Evolutionary conservation across 805 yeast genomes (phyloP).

Genomic region (Cyberlindnera saturnus): DNA sequence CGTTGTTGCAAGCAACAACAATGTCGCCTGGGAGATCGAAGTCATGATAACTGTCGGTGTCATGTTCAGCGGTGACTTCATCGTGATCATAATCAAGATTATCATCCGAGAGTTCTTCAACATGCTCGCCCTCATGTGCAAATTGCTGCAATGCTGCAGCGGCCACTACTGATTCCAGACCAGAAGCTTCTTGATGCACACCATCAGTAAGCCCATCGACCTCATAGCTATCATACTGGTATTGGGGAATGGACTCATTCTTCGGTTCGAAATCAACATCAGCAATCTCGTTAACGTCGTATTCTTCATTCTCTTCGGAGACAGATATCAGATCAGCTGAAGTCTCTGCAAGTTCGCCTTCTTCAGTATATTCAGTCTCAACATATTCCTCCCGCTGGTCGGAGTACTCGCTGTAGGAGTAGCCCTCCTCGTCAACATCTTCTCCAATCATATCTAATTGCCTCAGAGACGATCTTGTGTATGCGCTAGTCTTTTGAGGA

Average conservation of each 20-base stretch:
- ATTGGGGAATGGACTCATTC: too few species aligned
- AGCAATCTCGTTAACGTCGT: neutral
- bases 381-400: neutral
- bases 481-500: constrained; percentile 11
- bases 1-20: neutral
- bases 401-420: neutral
- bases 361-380: neutral
- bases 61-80: neutral
- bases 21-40: neutral
- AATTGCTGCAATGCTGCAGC: neutral
- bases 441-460: too few species aligned
- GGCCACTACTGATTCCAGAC: neutral
- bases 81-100: neutral
- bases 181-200: too few species aligned
- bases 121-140: neutral
- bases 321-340: neutral
- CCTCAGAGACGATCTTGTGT: neutral
- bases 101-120: neutral
- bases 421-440: too few species aligned
- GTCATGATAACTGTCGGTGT: neutral
- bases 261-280: too few species aligned
- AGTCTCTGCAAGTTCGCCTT: neutral
- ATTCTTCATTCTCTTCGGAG: neutral
- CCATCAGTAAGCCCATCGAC: too few species aligned
- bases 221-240: too few species aligned